Percentiles rank a stretch among this genome's conserved stretches.
These are phyloP conservation scores for Fomitopsis pinicola DNA, from an alignment of 1,284 basidiomycete genomes.

Conservation along the genomic window DNA sequence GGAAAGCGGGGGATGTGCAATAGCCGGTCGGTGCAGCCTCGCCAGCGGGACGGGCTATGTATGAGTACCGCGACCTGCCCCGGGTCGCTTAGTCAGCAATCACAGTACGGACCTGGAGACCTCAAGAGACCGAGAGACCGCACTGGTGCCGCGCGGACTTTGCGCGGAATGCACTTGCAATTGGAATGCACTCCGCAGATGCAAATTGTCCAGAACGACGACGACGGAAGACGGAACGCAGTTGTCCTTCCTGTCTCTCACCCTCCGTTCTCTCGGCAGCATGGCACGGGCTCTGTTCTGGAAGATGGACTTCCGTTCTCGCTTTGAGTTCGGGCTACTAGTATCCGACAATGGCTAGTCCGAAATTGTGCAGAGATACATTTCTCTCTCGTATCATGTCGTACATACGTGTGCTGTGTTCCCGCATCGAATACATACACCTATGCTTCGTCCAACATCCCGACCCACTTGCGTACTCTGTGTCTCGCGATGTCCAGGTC, in stretches of 20 bases:
- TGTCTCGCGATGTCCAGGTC: neutral
- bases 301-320: constrained; percentile 53
- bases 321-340: constrained; percentile 74
- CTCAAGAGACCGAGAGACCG: too few species aligned
- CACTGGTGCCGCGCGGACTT: too few species aligned
- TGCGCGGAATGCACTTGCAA: neutral
- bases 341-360: constrained; percentile 46
- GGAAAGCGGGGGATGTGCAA: constrained; percentile 12
- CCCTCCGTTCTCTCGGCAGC: constrained; percentile 33
- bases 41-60: neutral
- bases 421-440: neutral
- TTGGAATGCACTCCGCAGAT: neutral
- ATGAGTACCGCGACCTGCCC: neutral
- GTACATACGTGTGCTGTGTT: constrained; percentile 4
- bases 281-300: constrained; percentile 46
- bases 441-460: neutral
- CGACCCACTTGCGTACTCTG: too few species aligned
- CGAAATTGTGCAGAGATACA: constrained; percentile 80
- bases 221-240: constrained; percentile 56
- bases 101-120: neutral
- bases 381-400: constrained; percentile 10
- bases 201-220: constrained; percentile 54
- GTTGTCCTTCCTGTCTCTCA: constrained; percentile 69
- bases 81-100: constrained; percentile 20
- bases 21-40: neutral